Evolutionary conservation across 371 early-diverging fungal species (phyloP), one percentile per base, ranked within the genome.

Genomic region (Apophysomyces variabilis): DNA sequence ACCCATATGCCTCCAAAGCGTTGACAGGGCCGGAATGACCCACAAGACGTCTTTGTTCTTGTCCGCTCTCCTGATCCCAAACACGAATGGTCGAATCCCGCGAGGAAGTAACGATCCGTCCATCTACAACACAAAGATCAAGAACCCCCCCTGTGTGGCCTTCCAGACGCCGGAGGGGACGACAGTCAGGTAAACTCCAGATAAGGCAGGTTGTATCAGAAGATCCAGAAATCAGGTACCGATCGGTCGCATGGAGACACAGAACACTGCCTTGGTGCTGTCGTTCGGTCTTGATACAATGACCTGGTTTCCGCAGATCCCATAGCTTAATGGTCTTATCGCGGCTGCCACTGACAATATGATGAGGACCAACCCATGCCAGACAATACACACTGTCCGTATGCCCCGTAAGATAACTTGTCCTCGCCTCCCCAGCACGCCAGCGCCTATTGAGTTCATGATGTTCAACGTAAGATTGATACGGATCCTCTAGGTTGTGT

Each of bases 371-470:
- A 1, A 79, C 63, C 72, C 80, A 94, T 66, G 95, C 97, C 36
- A 98, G 83, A 68, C 97, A 97, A 70, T 99, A 96, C 0, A 99
- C 93, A 57, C 94, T 91, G 67, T 98, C 99, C 16, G 68, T 65
- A 73, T 99, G 99, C 0, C 99, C 97, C 4, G 72, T 63, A 18
- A 93, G 72, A 50, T 77, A 85, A 35, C 72, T 78, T 14, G 73
- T 74, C 9, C 64, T 47, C 1, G 71, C 71, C 21, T 77, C 66
- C 4, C 82, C 82, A 8, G 68, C 62, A 7, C 62, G 67, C 82
- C 82, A 82, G n/a, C 78, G 74, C 36, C 39, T 67, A 13, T 38
- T 64, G 6, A 82, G 64, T 35, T 67, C 38, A 6, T 69, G 35
- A 38, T 75, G 74, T 13, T 75, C 67, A 26, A 66, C 66, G 57